Base-by-base conservation (phyloP, 345 rosid species). In the Populus tremula region DNA sequence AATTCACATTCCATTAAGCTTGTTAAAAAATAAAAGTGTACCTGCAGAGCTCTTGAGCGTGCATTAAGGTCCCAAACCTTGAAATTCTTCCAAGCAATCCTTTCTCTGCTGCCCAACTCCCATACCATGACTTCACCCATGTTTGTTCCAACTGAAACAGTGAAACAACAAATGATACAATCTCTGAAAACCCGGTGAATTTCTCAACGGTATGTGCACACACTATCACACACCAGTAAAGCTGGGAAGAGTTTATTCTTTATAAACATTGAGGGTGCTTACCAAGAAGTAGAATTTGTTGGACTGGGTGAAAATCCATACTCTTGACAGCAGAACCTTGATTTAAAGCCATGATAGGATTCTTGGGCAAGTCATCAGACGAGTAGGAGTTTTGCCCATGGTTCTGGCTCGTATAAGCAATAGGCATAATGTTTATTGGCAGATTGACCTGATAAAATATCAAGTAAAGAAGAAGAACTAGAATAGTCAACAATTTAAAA, bases 251-350 rank as follows among this genome's bases (percentile, higher is more conserved):
- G 67, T 78, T 73, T 73, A 47, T 72, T 67, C 64, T 38, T 41
- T 54, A 41, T 54, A 73, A 69, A 76, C 38, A 72, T 50, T 63
- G 56, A 73, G 49, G 74, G n/a, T 9, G 29, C 93, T 86, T 71
- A 96, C 98, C 95, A 23, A 94, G 90, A 76, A 94, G 95, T 65
- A 92, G 78, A 80, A 84, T 91, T 82, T 91, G 97, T 83, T 91
- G 93, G 75, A 84, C 66, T 0, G 97, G 97, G 83, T 94, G 97
- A 79, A 94, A 94, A 86, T 91, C 98, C 94, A 94, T 94, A 87
- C 97, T 94, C 88, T 80, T 91, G 71, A 87, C 92, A 73, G 90
- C 82, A 74, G 95, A 90, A 33, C 93, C 90, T 84, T 92, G 95
- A 84, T 12, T 84, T 70, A 94, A 88, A 67, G 82, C 87, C 88